phyloP scores from a whole-genome alignment of 306 rosid species.

The Vigna hirtella region DNA sequence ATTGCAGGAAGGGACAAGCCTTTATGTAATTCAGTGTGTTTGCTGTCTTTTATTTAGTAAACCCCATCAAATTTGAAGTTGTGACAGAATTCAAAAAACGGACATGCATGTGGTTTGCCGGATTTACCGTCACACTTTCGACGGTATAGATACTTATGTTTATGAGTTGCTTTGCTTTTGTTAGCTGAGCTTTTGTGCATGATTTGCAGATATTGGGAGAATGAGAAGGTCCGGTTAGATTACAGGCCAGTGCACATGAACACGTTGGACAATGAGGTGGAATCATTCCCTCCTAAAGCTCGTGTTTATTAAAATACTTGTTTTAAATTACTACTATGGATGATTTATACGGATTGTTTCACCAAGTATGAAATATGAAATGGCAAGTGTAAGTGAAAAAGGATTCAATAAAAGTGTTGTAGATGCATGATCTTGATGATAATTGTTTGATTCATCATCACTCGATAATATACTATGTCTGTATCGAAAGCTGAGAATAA shows the following conservation, averaged over 20 bases:
- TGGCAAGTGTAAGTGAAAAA: conserved; percentile 31
- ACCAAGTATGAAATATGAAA: conserved; percentile 18
- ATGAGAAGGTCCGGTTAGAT: conserved; percentile 66
- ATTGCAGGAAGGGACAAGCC: neutral
- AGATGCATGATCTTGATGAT: conserved; percentile 46
- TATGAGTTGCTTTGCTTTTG: neutral
- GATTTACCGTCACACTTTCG: neutral
- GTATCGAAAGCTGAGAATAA: conserved; percentile 38
- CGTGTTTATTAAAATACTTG: conserved; percentile 64
- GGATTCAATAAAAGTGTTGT: conserved; percentile 42
- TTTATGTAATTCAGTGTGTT: neutral
- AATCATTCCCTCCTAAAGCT: conserved; percentile 85
- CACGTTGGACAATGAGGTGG: conserved; percentile 79
- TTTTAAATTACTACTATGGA: conserved; percentile 4
- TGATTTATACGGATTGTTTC: conserved; percentile 8
- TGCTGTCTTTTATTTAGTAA: neutral
- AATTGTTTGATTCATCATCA: conserved; percentile 44
- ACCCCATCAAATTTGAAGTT: neutral
- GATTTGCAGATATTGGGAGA: conserved; percentile 72
- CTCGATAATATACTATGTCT: conserved; percentile 37
- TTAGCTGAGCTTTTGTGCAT: conserved; percentile 24
- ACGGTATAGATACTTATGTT: neutral
- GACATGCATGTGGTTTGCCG: neutral
- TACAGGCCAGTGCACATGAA: conserved; percentile 84
- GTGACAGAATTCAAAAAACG: neutral